These are phyloP conservation scores for Knufia petricola DNA, from an alignment of 2,329 filamentous ascomycete species.

Conservation along the genomic window DNA sequence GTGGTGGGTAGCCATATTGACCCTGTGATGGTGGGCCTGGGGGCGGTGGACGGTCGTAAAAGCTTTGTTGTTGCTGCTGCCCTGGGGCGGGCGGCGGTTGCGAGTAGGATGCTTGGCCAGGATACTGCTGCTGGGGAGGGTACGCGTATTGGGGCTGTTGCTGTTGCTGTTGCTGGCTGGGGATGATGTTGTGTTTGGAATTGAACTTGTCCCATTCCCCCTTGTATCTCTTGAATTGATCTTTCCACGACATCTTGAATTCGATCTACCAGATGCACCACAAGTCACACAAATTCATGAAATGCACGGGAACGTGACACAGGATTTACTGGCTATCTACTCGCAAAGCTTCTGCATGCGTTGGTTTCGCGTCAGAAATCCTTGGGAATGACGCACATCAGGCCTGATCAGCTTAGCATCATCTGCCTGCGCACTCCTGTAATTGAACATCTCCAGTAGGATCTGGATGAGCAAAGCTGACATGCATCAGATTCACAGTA, in stretches of 20 bases:
- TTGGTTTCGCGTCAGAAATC: too few species aligned
- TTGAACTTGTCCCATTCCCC: constrained; percentile 8
- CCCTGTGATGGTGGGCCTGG: constrained; percentile 6
- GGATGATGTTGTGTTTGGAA: constrained; percentile 6
- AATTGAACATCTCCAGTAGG: too few species aligned
- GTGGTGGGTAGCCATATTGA: constrained; percentile 12
- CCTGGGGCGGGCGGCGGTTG: background rate
- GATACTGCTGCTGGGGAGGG: constrained; percentile 11
- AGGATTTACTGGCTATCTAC: too few species aligned
- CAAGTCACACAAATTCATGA: background rate
- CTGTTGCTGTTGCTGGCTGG: constrained; percentile 6
- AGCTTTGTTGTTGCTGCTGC: constrained; percentile 5
- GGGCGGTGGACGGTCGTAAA: constrained; percentile 12
- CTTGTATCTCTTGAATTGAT: constrained; percentile 9
- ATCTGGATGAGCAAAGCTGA: too few species aligned
- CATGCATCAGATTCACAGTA: too few species aligned
- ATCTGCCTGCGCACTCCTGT: too few species aligned
- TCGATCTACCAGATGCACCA: background rate
- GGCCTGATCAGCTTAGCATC: too few species aligned
- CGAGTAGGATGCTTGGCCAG: background rate
- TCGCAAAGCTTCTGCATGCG: too few species aligned
- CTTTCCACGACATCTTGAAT: constrained; percentile 5
- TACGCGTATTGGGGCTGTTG: constrained; percentile 5
- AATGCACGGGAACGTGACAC: background rate
- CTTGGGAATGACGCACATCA: too few species aligned